Conservation (phyloP, 78 protist species). For the Cyanophora paradoxa region DNA sequence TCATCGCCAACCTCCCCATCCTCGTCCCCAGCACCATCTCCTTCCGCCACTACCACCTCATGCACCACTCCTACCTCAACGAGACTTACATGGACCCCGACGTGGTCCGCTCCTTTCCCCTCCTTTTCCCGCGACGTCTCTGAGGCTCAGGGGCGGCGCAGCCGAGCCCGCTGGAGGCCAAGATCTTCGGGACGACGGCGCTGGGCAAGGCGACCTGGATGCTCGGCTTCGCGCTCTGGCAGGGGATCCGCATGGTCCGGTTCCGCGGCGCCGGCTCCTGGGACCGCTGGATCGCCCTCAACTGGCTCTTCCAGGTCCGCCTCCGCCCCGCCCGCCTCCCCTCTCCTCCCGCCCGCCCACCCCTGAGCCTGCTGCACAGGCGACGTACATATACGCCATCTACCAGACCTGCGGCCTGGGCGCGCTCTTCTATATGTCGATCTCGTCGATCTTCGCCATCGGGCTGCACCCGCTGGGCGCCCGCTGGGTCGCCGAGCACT, state of each 20-base stretch:
- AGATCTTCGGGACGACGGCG: neutral
- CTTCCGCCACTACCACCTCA: slow-evolving; percentile 68
- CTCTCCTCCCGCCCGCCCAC: too few relatives aligned
- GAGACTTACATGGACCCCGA: slow-evolving; percentile 5
- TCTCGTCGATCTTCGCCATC: neutral
- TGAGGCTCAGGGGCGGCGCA: too few relatives aligned
- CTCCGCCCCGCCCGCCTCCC: too few relatives aligned
- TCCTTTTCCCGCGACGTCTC: too few relatives aligned
- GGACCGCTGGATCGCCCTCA: too few relatives aligned
- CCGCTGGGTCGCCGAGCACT: too few relatives aligned
- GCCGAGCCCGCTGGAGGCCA: neutral
- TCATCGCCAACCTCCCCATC: slow-evolving; percentile 52
- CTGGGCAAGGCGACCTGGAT: neutral
- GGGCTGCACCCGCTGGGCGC: neutral
- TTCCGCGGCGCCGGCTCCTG: neutral
- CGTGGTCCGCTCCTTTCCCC: too few relatives aligned
- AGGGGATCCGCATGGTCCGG: neutral
- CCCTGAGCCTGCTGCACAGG: neutral
- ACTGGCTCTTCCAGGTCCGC: too few relatives aligned
- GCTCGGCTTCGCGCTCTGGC: neutral
- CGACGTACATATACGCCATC: neutral
- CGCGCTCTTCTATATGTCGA: neutral
- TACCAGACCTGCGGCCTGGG: neutral
- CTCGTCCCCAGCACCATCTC: slow-evolving; percentile 53
- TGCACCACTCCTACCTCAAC: slow-evolving; percentile 56